phyloP scores from a whole-genome alignment of 129 eudicot genomes.

The Smallanthus sonchifolius region DNA sequence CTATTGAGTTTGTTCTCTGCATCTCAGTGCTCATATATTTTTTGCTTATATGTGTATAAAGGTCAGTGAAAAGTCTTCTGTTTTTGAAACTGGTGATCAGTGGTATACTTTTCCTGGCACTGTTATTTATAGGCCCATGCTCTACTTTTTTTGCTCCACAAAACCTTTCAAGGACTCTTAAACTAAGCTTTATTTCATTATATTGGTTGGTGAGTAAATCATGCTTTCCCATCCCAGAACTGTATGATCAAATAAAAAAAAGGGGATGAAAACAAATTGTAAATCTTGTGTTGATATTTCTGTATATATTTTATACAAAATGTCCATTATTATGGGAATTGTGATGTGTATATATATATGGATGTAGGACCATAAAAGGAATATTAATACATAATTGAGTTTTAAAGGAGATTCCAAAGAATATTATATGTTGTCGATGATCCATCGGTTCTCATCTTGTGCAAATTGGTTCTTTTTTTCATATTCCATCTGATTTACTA shows the following conservation, averaged over 20 bases:
- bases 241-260: background rate
- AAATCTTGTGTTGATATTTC: no score
- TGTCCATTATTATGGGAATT: no score
- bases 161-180: background rate
- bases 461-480: no score
- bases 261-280: background rate
- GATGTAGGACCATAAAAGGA: no score
- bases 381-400: no score
- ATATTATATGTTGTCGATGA: no score
- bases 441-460: no score
- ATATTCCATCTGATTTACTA: no score
- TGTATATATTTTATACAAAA: no score
- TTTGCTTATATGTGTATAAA: background rate
- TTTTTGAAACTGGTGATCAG: no score
- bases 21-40: constrained; percentile 8
- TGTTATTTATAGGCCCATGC: constrained; percentile 20
- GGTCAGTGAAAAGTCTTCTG: background rate
- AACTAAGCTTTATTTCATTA: constrained; percentile 5
- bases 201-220: background rate
- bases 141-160: background rate
- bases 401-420: no score
- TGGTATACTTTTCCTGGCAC: background rate
- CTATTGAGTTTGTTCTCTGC: constrained; percentile 15
- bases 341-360: no score
- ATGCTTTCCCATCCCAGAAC: constrained; percentile 2